Percentiles rank a stretch among this genome's conserved stretches.
These are phyloP conservation scores for Dryas integrifolia DNA, from an alignment of 331 rosid species.

Conservation along the genomic window DNA sequence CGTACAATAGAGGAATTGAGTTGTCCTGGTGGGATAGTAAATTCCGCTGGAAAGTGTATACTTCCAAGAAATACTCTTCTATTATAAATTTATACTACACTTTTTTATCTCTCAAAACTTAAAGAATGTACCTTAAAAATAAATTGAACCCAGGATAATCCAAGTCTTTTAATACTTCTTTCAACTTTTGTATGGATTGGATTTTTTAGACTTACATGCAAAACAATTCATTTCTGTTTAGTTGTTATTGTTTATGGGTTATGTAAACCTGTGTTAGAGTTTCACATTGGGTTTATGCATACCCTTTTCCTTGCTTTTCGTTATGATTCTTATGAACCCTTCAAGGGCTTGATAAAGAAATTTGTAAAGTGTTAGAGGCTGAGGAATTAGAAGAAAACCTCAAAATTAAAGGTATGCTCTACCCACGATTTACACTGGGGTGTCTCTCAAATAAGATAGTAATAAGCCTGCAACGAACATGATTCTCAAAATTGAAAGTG, in stretches of 20 bases:
- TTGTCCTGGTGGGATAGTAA: conserved; percentile 34
- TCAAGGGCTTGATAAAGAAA: no score
- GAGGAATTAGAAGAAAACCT: no score
- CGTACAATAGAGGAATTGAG: conserved; percentile 44
- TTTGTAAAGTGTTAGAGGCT: neutral
- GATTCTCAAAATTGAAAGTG: neutral
- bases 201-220: neutral
- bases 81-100: neutral
- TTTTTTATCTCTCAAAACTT: conserved; percentile 14
- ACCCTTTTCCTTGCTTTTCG: no score
- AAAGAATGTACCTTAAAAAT: conserved; percentile 14
- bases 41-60: conserved; percentile 30
- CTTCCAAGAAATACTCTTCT: conserved; percentile 28
- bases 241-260: neutral
- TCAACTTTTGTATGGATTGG: neutral
- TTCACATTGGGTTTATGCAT: no score
- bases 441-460: neutral
- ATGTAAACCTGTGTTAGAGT: neutral
- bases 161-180: neutral
- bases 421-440: no score
- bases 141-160: no score
- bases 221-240: no score
- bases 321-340: no score
- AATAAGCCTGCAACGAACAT: neutral
- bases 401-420: no score